phyloP scores from a whole-genome alignment of 2,329 filamentous ascomycete species.

The Lasiodiplodia theobromae region DNA sequence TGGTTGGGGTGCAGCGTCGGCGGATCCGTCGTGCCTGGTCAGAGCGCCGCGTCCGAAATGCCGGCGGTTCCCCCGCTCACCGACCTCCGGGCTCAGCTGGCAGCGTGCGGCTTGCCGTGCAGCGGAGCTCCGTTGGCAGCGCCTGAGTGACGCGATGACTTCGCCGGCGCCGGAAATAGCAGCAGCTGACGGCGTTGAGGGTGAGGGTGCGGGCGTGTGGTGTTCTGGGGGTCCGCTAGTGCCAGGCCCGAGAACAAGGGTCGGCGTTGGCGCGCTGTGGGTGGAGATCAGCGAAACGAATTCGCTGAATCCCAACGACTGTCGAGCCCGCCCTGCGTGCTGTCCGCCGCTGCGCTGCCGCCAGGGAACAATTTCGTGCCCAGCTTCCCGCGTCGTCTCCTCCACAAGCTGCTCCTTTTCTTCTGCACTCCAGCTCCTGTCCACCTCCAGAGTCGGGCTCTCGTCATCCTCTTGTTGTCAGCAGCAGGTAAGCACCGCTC shows the following conservation, averaged over 20 bases:
- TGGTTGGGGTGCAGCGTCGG: conserved; percentile 3
- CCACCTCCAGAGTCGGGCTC: not conserved
- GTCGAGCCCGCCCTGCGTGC: conserved; percentile 1
- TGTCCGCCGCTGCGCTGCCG: conserved; percentile 17
- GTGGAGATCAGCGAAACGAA: conserved; percentile 1
- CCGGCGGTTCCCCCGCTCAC: not conserved
- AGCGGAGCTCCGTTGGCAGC: not conserved
- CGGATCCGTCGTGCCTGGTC: conserved; percentile 1
- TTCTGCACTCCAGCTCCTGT: not conserved
- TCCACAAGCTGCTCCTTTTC: conserved; percentile 1
- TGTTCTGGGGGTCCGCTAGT: not conserved
- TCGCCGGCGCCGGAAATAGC: not conserved
- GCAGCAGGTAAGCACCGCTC: conserved; percentile 16
- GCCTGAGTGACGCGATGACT: not conserved
- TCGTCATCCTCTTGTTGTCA: conserved; percentile 19
- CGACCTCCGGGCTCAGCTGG: not conserved
- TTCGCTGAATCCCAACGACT: conserved; percentile 1
- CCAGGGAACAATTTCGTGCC: conserved; percentile 13
- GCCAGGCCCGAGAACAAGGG: conserved; percentile 8
- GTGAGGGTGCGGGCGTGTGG: not conserved
- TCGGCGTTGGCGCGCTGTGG: not conserved
- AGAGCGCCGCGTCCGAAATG: not conserved
- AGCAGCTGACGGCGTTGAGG: not conserved
- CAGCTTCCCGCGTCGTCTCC: conserved; percentile 5
- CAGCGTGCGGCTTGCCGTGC: not conserved